These are phyloP conservation scores for Globisporangium emineosum DNA, from an alignment of 352 stramenopile species.

Conservation along the genomic window DNA sequence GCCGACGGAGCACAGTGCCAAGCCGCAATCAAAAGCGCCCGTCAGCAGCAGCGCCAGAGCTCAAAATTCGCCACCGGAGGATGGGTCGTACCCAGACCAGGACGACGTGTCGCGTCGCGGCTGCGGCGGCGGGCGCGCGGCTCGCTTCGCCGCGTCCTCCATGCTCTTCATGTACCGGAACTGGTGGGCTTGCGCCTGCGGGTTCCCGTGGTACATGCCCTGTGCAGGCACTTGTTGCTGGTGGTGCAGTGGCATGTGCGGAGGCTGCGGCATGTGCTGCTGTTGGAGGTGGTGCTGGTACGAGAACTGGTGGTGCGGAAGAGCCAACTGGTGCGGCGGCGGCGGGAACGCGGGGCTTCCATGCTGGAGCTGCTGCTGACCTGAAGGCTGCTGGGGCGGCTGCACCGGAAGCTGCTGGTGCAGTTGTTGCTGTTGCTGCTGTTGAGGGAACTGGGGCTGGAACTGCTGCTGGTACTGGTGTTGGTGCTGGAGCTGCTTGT, in stretches of 20 bases:
- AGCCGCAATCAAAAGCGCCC: no score
- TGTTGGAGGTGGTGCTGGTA: conserved; percentile 24
- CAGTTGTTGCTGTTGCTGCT: conserved; percentile 26
- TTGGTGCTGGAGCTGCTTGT: conserved; percentile 57
- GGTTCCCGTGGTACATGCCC: conserved; percentile 29
- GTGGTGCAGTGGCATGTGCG: conserved; percentile 15
- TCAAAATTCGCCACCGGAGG: conserved; percentile 25
- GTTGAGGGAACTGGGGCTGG: conserved; percentile 25
- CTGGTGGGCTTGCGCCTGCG: conserved; percentile 30
- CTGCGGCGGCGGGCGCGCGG: conserved; percentile 20
- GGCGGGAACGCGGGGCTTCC: conserved; percentile 16
- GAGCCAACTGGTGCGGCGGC: conserved; percentile 14
- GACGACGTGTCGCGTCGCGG: conserved; percentile 51
- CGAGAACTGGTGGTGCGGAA: conserved; percentile 18
- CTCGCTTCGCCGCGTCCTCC: conserved; percentile 42
- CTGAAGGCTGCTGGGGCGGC: conserved; percentile 15
- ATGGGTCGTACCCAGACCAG: conserved; percentile 55
- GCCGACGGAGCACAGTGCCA: no score
- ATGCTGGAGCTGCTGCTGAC: conserved; percentile 18
- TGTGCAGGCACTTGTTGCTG: conserved; percentile 32
- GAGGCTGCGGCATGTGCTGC: conserved; percentile 13
- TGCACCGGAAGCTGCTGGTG: conserved; percentile 16
- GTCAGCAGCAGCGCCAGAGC: conserved; percentile 15
- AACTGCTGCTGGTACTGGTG: conserved; percentile 69
- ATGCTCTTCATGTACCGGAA: conserved; percentile 74